Conservation (phyloP, 495 filamentous ascomycete genomes). For the Tuber calosporum region DNA sequence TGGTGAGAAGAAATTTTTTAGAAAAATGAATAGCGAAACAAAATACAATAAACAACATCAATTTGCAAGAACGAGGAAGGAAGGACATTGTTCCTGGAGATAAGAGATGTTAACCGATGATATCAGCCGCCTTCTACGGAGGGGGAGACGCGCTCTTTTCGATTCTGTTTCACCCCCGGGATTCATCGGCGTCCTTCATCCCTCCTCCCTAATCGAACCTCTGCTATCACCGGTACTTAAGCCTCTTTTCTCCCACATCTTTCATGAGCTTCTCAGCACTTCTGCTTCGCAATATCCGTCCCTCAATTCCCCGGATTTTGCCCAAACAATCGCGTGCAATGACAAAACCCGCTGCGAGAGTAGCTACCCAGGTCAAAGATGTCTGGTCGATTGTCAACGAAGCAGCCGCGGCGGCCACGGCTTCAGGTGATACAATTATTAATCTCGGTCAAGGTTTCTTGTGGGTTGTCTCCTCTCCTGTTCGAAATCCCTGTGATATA, state of each 20-base stretch:
- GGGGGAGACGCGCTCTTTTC: background rate
- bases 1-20: background rate
- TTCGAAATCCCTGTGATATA: background rate
- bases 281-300: slow-evolving; percentile 10
- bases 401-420: slow-evolving; percentile 64
- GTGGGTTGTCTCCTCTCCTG: slow-evolving; percentile 42
- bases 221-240: background rate
- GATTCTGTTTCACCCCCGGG: background rate
- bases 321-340: slow-evolving; percentile 11
- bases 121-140: background rate
- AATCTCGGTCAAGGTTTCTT: slow-evolving; percentile 98
- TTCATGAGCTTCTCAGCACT: background rate
- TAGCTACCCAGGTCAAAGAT: slow-evolving; percentile 79
- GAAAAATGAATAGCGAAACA: background rate
- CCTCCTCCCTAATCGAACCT: background rate
- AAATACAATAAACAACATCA: background rate
- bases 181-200: background rate
- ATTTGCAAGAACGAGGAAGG: background rate
- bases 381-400: slow-evolving; percentile 98
- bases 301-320: slow-evolving; percentile 6
- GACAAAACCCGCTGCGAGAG: slow-evolving; percentile 64
- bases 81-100: background rate
- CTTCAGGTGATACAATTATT: slow-evolving; percentile 81
- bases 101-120: background rate
- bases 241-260: background rate